Evolutionary conservation across 768 basidiomycete genomes (phyloP).

Genomic region (Lactarius akahatsu): DNA sequence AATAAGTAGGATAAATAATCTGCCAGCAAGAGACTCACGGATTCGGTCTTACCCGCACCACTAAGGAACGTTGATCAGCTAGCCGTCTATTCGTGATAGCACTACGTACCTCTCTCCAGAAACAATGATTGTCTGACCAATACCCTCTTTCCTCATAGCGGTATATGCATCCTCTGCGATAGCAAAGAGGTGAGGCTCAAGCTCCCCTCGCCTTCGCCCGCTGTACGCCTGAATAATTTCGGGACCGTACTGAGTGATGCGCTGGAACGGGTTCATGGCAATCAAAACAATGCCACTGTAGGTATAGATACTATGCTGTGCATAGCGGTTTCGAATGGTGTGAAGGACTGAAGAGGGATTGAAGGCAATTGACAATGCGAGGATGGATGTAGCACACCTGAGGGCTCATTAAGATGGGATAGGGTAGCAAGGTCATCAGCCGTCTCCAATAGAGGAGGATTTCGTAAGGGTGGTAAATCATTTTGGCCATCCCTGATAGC

Average conservation of each 20-base stretch:
- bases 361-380: conserved; percentile 7
- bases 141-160: conserved; percentile 89
- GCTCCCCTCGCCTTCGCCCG: conserved; percentile 85
- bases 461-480: conserved; percentile 87
- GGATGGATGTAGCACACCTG: conserved; percentile 54
- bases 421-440: conserved; percentile 98
- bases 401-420: conserved; percentile 97
- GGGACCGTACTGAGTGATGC: conserved; percentile 93
- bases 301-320: conserved; percentile 96
- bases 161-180: conserved; percentile 99
- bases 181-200: conserved; percentile 97
- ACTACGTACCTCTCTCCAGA: conserved; percentile 86
- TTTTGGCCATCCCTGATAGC: conserved; percentile 79
- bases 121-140: conserved; percentile 98
- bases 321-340: conserved; percentile 95
- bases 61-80: conserved; percentile 41
- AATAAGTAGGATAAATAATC: conserved; percentile 7
- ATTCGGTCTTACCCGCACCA: conserved; percentile 99
- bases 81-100: conserved; percentile 24
- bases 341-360: conserved; percentile 67
- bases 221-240: conserved; percentile 98
- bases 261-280: conserved; percentile 98
- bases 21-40: conserved; percentile 49
- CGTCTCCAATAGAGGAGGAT: conserved; percentile 94
- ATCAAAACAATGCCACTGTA: conserved; percentile 99